These are phyloP conservation scores for Epichloe sibirici DNA, from an alignment of 2,329 filamentous ascomycete species.

Conservation along the genomic window DNA sequence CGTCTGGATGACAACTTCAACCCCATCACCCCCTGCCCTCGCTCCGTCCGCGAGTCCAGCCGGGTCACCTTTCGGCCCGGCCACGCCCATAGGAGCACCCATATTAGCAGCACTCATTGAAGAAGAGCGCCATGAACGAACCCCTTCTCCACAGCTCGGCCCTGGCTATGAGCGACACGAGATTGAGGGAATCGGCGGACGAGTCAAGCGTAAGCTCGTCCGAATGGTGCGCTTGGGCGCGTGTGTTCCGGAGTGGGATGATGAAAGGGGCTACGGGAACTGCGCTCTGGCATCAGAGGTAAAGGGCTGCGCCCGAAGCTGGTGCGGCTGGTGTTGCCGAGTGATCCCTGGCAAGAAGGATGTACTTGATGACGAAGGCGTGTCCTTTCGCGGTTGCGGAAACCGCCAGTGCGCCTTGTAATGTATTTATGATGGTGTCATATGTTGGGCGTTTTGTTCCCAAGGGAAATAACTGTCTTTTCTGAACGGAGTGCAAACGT, in stretches of 20 bases:
- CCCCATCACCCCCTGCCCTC: constrained; percentile 8
- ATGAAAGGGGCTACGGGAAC: constrained; percentile 51
- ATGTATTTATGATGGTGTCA: background rate
- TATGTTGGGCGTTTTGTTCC: background rate
- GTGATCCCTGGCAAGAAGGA: constrained; percentile 52
- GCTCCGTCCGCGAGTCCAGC: constrained; percentile 7
- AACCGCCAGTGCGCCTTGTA: constrained; percentile 3
- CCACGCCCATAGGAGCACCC: constrained; percentile 13
- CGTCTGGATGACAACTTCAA: constrained; percentile 11
- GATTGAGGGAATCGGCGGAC: constrained; percentile 80
- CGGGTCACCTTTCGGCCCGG: constrained; percentile 8
- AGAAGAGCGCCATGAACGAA: constrained; percentile 25
- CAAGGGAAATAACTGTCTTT: background rate
- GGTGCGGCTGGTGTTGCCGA: constrained; percentile 86
- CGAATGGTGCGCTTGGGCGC: constrained; percentile 70
- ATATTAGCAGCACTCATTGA: constrained; percentile 18
- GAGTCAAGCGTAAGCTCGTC: constrained; percentile 80
- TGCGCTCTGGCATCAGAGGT: constrained; percentile 60
- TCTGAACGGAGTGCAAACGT: background rate
- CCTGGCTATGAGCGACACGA: constrained; percentile 77
- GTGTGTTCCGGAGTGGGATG: constrained; percentile 75
- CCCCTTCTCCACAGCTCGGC: constrained; percentile 40
- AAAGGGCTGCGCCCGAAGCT: constrained; percentile 56
- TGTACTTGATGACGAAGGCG: constrained; percentile 10
- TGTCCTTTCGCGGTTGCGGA: constrained; percentile 10